Base-by-base conservation (phyloP, 2,329 filamentous ascomycete genomes). In the Sphaerulina populicola region DNA sequence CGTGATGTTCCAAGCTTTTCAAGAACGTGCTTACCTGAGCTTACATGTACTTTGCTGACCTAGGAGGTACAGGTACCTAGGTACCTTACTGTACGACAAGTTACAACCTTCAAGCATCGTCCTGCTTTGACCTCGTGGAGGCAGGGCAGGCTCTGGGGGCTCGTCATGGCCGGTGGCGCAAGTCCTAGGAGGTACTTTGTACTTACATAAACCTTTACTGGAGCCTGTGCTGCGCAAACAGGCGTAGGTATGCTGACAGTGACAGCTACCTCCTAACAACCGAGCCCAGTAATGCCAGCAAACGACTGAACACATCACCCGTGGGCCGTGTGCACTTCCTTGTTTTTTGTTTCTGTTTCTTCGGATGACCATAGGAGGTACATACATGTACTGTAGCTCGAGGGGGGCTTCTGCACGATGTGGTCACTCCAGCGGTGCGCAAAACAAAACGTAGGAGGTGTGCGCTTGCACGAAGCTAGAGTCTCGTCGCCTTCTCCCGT, bases 41-140 rank as follows among this genome's bases (percentile, higher is more conserved):
- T 27, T 27, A 23, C 21, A n/a, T n/a, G n/a, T n/a, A 18, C 18
- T 18, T 18, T 18, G 18, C 18, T 18, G 18, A 18, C 18, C 18
- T 18, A 18, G 18, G n/a, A n/a, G n/a, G n/a, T n/a, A n/a, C n/a
- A n/a, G n/a, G n/a, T n/a, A 18, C 18, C 18, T 18, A 18, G 18
- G 18, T 2, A 18, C 18, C 18, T 27, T 27, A 27, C 37, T 4
- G 44, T 33, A 15, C 31, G 18, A 41, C 45, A 40, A 21, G n/a
- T n/a, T n/a, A n/a, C n/a, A n/a, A n/a, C n/a, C n/a, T n/a, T n/a
- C n/a, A n/a, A n/a, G 37, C 45, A 47, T 47, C 29, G 31, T 47
- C 45, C 45, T 33, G 44, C 35, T 47, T 47, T 23, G 45, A 23
- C 44, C 37, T 47, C 45, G 45, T 47, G 45, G 37, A 39, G 8